A percentile compares a stretch with the other conserved stretches of the same genome.
Evolutionary conservation across 1,284 basidiomycete genomes (phyloP).

Genomic region (Leccinum fallax): DNA sequence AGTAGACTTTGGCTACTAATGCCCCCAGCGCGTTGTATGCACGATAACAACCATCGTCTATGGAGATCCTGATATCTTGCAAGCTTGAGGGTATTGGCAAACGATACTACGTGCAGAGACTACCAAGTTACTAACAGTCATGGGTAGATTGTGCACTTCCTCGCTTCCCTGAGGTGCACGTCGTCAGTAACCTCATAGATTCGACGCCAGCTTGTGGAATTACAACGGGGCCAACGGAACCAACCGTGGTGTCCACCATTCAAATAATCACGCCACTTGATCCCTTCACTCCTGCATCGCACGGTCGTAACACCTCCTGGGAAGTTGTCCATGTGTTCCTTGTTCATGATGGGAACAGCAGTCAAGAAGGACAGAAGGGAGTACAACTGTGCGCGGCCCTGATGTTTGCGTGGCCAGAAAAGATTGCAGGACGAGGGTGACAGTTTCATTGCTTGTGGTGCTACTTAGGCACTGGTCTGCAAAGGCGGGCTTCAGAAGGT

Average conservation of each 20-base stretch:
- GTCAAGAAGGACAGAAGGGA: constrained; percentile 9
- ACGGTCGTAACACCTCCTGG: background rate
- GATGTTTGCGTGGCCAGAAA: constrained; percentile 3
- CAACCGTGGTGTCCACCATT: background rate
- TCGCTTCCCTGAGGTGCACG: background rate
- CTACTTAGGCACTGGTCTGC: background rate
- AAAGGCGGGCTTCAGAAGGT: background rate
- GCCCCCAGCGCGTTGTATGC: background rate
- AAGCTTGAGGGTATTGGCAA: background rate
- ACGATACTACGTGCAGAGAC: background rate
- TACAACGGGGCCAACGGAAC: background rate
- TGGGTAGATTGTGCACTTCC: background rate
- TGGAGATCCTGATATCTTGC: background rate
- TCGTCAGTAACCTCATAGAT: background rate
- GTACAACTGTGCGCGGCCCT: constrained; percentile 7
- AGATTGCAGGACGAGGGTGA: background rate
- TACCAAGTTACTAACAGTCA: background rate
- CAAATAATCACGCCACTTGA: background rate
- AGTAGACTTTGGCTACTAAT: background rate
- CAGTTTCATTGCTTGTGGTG: background rate
- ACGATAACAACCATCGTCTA: background rate
- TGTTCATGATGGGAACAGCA: constrained; percentile 7
- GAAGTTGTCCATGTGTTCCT: constrained; percentile 9
- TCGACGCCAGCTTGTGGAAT: background rate
- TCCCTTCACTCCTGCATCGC: background rate